A percentile compares a stretch with the other conserved stretches of the same genome.
Conservation (phyloP, 2,329 filamentous ascomycete species). For the Pestalotiopsis sp. region DNA sequence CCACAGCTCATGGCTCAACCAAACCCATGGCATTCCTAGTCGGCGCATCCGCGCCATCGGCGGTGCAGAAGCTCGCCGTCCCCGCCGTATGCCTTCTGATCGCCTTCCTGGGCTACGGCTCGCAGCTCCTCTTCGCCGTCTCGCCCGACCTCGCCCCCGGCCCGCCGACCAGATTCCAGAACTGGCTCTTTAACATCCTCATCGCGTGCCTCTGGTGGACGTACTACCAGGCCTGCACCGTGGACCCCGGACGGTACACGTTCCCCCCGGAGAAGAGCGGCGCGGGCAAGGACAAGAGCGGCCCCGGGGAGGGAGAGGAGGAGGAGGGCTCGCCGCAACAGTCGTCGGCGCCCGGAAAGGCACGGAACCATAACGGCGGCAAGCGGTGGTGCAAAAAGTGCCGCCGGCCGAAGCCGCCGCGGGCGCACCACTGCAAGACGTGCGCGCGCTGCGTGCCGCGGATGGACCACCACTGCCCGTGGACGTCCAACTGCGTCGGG, state of each 20-base stretch:
- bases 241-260: slow-evolving; percentile 57
- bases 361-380: neutral
- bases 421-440: slow-evolving; percentile 79
- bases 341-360: neutral
- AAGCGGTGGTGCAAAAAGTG: slow-evolving; percentile 75
- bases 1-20: neutral
- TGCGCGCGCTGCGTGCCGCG: slow-evolving; percentile 74
- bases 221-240: slow-evolving; percentile 62
- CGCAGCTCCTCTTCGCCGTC: slow-evolving; percentile 68
- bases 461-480: slow-evolving; percentile 88
- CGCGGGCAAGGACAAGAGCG: neutral
- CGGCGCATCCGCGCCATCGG: slow-evolving; percentile 24
- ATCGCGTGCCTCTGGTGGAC: slow-evolving; percentile 66
- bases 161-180: slow-evolving; percentile 57
- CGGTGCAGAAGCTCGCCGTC: slow-evolving; percentile 61
- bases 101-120: slow-evolving; percentile 68
- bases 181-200: slow-evolving; percentile 65
- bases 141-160: slow-evolving; percentile 59
- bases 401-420: slow-evolving; percentile 69
- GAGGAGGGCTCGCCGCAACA: slow-evolving; percentile 1
- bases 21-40: slow-evolving; percentile 30
- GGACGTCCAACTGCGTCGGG: slow-evolving; percentile 82
- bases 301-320: slow-evolving; percentile 16
- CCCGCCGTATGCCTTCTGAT: slow-evolving; percentile 68
- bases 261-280: slow-evolving; percentile 33